A percentile compares a stretch with the other conserved stretches of the same genome.
Evolutionary conservation across 1,284 basidiomycete genomes (phyloP).

Genomic region (Afroboletus lepidellus): DNA sequence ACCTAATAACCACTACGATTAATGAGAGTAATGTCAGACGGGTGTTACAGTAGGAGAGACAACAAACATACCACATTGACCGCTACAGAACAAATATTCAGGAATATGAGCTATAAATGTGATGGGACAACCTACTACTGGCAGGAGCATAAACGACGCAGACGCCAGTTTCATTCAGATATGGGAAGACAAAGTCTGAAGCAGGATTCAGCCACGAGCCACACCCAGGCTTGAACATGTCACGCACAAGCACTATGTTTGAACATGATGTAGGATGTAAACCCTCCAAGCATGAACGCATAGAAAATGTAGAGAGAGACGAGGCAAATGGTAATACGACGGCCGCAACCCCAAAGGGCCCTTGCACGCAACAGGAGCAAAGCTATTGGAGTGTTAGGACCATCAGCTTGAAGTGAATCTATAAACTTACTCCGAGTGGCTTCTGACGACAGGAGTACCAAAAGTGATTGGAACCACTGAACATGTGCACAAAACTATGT

Average conservation of each 20-base stretch:
- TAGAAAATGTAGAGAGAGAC: neutral
- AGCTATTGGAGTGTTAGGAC: neutral
- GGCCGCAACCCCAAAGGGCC: conserved; percentile 4
- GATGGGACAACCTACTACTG: neutral
- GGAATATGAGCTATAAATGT: neutral
- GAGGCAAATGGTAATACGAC: neutral
- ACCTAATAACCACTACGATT: neutral
- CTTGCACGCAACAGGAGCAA: conserved; percentile 5
- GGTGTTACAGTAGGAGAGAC: neutral
- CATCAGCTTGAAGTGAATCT: neutral
- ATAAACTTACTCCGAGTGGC: neutral
- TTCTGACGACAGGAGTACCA: neutral
- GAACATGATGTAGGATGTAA: neutral
- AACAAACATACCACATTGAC: neutral
- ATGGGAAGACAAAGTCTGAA: neutral
- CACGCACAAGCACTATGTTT: neutral
- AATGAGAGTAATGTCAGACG: neutral
- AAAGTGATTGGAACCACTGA: neutral
- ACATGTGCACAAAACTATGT: conserved; percentile 1
- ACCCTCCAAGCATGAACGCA: neutral
- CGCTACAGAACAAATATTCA: neutral
- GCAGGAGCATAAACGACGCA: neutral
- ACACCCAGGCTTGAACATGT: neutral
- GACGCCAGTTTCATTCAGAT: conserved; percentile 2
- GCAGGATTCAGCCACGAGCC: neutral